phyloP scores from a whole-genome alignment of 805 yeast species.

The Hanseniaspora occidentalis region DNA sequence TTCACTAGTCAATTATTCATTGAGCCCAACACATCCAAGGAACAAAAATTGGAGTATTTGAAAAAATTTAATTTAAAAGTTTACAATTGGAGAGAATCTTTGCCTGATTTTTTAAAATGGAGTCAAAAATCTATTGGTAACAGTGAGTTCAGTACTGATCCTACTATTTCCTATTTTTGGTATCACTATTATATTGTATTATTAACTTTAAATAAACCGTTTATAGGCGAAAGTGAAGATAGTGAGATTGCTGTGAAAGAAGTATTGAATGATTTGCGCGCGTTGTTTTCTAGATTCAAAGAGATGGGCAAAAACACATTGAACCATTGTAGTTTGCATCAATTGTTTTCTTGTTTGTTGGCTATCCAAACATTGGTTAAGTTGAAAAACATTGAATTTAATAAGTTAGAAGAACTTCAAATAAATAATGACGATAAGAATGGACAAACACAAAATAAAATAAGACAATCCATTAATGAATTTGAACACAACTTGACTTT shows the following conservation, averaged over 20 bases:
- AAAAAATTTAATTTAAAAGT: conserved; percentile 37
- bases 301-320: conserved; percentile 13
- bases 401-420: not conserved
- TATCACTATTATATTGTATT: conserved; percentile 46
- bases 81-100: conserved; percentile 35
- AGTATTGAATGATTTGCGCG: conserved; percentile 19
- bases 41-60: conserved; percentile 26
- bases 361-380: conserved; percentile 20
- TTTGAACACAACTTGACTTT: conserved; percentile 11
- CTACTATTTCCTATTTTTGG: conserved; percentile 39
- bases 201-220: conserved; percentile 50
- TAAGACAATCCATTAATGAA: conserved; percentile 1
- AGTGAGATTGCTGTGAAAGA: conserved; percentile 19
- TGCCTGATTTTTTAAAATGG: conserved; percentile 42
- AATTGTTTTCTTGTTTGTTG: conserved; percentile 23
- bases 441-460: not conserved
- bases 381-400: conserved; percentile 5
- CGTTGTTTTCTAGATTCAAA: conserved; percentile 18
- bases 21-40: conserved; percentile 18
- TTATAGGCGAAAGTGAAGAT: conserved; percentile 31
- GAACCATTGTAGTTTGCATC: conserved; percentile 19
- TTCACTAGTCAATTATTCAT: conserved; percentile 25
- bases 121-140: conserved; percentile 26
- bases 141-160: conserved; percentile 35
- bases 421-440: not conserved